These are phyloP conservation scores for Talaromyces funiculosus DNA, from an alignment of 2,329 filamentous ascomycete genomes.

Conservation along the genomic window DNA sequence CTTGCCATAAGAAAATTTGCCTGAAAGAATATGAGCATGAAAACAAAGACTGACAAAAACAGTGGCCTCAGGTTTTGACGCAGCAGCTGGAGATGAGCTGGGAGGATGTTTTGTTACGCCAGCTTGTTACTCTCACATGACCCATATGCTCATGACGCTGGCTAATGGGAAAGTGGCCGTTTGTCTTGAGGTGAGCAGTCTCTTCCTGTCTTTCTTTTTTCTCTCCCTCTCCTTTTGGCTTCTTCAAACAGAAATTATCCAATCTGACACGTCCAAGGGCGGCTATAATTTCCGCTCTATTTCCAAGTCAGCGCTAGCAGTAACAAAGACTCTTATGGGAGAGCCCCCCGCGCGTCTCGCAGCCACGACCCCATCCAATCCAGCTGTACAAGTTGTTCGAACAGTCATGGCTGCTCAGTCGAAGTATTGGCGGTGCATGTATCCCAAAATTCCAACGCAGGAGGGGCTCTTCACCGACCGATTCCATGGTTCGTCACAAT, in stretches of 20 bases:
- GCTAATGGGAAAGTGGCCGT: slow-evolving; percentile 85
- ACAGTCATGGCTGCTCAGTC: slow-evolving; percentile 56
- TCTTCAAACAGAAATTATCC: neutral
- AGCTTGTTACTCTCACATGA: slow-evolving; percentile 94
- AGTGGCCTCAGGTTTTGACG: slow-evolving; percentile 93
- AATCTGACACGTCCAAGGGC: slow-evolving; percentile 44
- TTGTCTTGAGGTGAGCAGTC: slow-evolving; percentile 63
- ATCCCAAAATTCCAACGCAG: slow-evolving; percentile 51
- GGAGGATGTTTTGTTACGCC: slow-evolving; percentile 91
- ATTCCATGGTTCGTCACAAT: slow-evolving; percentile 50
- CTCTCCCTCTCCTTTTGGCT: neutral
- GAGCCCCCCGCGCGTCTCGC: slow-evolving; percentile 68
- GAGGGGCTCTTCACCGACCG: slow-evolving; percentile 43
- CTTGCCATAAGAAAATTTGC: neutral
- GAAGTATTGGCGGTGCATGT: slow-evolving; percentile 81
- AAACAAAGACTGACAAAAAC: slow-evolving; percentile 5
- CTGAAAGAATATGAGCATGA: neutral
- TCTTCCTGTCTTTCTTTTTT: neutral
- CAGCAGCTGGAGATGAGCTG: slow-evolving; percentile 85
- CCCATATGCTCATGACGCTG: slow-evolving; percentile 96
- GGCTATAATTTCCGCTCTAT: slow-evolving; percentile 94
- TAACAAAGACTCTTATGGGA: slow-evolving; percentile 89
- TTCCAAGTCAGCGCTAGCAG: slow-evolving; percentile 83
- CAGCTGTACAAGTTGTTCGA: slow-evolving; percentile 52
- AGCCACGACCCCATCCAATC: slow-evolving; percentile 43